Evolutionary conservation across 441 rosid genomes (phyloP), one percentile per base, ranked within the genome.

Genomic region (Croton setiger): DNA sequence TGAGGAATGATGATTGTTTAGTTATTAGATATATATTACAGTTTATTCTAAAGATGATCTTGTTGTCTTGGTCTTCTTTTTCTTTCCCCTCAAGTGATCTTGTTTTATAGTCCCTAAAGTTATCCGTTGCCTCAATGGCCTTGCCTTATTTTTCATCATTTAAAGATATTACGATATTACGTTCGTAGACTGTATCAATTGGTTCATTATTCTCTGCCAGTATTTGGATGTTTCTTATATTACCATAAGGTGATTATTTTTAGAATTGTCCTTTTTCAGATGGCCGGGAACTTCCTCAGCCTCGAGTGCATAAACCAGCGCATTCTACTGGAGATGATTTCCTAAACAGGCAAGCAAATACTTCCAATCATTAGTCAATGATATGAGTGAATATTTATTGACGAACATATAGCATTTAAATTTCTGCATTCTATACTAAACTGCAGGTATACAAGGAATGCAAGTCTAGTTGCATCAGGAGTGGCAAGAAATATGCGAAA

Each of bases 371-470:
- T 15, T 33, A 27, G 11, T 14, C 12, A 12, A n/a, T 39, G 9
- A 39, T 12, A 11, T 44, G 21, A 27, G 31, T 6, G 13, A 3
- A 11, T 13, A 14, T 33, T 2, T 13, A n/a, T 33, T 7, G 36
- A 36, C 48, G 33, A 56, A 55, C 59, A n/a, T 36, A 48, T 36
- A 48, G 51, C 37, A 11, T 21, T n/a, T 65, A 61, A 52, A 51
- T 15, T 60, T 20, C 5, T 17, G 12, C 0, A 27, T 39, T 44
- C 12, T 0, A 5, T 48, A 18, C 13, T 13, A 52, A n/a, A 57
- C 47, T 74, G 73, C 84, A 92, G 96, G 87, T 92, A 87, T 72
- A 82, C 80, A 23, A 84, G 91, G 76, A 92, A 85, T 13, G 96
- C 95, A 7, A 79, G 71, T 73, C 73, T 92, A 63, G 95, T 92